phyloP scores from a whole-genome alignment of 2,329 filamentous ascomycete genomes.

The Emericellopsis atlantica region DNA sequence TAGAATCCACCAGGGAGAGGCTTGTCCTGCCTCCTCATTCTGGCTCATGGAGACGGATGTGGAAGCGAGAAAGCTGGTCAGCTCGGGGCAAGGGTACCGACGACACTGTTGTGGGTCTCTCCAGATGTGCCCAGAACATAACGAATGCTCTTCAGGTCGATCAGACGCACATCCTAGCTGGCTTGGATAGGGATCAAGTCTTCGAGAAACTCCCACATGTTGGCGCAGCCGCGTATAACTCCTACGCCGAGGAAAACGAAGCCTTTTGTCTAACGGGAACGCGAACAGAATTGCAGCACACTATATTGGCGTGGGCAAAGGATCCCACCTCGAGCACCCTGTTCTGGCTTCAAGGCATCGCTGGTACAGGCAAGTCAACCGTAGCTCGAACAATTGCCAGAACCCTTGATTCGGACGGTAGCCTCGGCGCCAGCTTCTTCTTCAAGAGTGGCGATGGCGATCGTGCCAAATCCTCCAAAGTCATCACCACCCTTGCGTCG shows the following conservation, averaged over 20 bases:
- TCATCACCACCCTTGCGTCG: neutral
- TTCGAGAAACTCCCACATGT: too few relatives aligned
- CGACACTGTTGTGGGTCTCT: too few relatives aligned
- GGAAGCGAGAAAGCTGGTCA: too few relatives aligned
- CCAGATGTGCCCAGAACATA: too few relatives aligned
- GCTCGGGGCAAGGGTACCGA: too few relatives aligned
- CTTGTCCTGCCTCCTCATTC: too few relatives aligned
- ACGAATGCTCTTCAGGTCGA: too few relatives aligned
- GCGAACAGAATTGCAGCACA: neutral
- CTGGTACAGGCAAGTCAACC: constrained; percentile 1
- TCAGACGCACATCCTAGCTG: too few relatives aligned
- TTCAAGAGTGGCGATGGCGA: constrained; percentile 1
- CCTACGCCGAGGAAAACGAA: neutral
- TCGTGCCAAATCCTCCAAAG: neutral
- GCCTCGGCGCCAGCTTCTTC: constrained; percentile 1
- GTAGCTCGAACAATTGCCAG: neutral
- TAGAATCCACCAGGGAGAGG: too few relatives aligned
- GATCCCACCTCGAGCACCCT: neutral
- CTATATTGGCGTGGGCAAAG: neutral
- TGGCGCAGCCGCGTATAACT: neutral
- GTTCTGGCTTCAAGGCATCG: neutral
- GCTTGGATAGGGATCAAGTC: too few relatives aligned
- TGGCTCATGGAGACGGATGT: too few relatives aligned
- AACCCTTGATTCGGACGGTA: neutral
- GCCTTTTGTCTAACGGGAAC: neutral